A percentile compares a stretch with the other conserved stretches of the same genome.
These are phyloP conservation scores for Yamadazyma philogaea DNA, from an alignment of 805 yeast genomes.

Conservation along the genomic window DNA sequence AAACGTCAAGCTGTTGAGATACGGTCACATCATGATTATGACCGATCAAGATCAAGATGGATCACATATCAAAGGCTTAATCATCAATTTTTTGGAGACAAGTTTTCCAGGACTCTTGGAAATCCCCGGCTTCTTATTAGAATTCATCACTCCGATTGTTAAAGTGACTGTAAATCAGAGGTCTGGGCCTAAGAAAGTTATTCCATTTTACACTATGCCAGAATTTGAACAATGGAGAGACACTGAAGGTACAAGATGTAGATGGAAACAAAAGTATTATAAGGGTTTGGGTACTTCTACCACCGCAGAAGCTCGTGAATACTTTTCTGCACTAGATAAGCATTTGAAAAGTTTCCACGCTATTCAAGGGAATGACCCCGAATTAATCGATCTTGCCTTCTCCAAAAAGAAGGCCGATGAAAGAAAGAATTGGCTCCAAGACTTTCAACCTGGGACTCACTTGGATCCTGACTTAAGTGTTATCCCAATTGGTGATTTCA, in stretches of 20 bases:
- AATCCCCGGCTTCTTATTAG: constrained; percentile 87
- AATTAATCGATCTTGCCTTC: constrained; percentile 84
- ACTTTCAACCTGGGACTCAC: constrained; percentile 88
- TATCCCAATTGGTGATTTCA: constrained; percentile 90
- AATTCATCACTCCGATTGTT: constrained; percentile 94
- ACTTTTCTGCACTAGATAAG: constrained; percentile 77
- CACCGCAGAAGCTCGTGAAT: constrained; percentile 78
- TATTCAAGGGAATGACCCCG: constrained; percentile 72
- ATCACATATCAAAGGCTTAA: constrained; percentile 92
- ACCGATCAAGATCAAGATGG: constrained; percentile 99
- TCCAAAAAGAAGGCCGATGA: constrained; percentile 95
- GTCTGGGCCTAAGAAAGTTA: constrained; percentile 52
- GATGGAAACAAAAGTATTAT: constrained; percentile 93
- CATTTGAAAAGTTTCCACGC: constrained; percentile 86
- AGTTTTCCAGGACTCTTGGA: constrained; percentile 91
- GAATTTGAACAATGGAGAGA: constrained; percentile 94
- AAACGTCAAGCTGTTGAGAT: constrained; percentile 71
- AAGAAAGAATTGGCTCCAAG: constrained; percentile 93
- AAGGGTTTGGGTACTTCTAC: constrained; percentile 98
- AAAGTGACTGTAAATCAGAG: constrained; percentile 71
- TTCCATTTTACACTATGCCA: constrained; percentile 91
- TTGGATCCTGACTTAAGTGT: constrained; percentile 71
- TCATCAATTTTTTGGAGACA: constrained; percentile 88
- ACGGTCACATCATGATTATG: constrained; percentile 98
- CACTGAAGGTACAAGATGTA: constrained; percentile 64